These are phyloP conservation scores for Smallanthus sonchifolius DNA, from an alignment of 129 eudicot genomes.

Conservation along the genomic window DNA sequence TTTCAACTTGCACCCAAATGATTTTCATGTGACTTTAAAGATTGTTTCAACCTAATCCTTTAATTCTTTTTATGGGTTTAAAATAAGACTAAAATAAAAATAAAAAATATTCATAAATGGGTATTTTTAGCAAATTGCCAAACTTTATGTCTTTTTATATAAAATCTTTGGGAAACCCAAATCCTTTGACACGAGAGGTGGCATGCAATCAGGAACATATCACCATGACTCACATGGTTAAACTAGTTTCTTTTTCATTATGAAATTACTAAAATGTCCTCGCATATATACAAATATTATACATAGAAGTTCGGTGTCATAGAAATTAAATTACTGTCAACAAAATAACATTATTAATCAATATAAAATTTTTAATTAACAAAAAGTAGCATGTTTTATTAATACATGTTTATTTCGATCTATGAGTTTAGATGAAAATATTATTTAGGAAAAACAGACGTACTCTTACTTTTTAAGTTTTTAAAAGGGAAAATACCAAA, in stretches of 20 bases:
- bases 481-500: too few relatives aligned
- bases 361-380: too few relatives aligned
- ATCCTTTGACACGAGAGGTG: slow-evolving; percentile 22
- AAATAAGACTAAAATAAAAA: neutral
- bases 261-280: neutral
- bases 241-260: neutral
- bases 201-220: slow-evolving; percentile 30
- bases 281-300: neutral
- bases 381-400: too few relatives aligned
- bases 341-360: too few relatives aligned
- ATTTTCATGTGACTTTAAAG: neutral
- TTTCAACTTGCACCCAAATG: neutral
- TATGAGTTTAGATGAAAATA: too few relatives aligned
- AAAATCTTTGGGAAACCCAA: slow-evolving; percentile 10
- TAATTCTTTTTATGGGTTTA: neutral
- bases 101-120: neutral
- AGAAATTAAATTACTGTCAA: too few relatives aligned
- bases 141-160: slow-evolving; percentile 2
- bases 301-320: neutral
- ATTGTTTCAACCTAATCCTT: slow-evolving; percentile 9
- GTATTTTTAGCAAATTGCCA: slow-evolving; percentile 10
- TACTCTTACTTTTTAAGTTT: too few relatives aligned
- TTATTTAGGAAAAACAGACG: too few relatives aligned
- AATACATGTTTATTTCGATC: neutral
- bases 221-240: slow-evolving; percentile 28